A percentile compares a stretch with the other conserved stretches of the same genome.
Evolutionary conservation across 176 grass and related monocot species (phyloP).

Genomic region (Tuctoria greenei): DNA sequence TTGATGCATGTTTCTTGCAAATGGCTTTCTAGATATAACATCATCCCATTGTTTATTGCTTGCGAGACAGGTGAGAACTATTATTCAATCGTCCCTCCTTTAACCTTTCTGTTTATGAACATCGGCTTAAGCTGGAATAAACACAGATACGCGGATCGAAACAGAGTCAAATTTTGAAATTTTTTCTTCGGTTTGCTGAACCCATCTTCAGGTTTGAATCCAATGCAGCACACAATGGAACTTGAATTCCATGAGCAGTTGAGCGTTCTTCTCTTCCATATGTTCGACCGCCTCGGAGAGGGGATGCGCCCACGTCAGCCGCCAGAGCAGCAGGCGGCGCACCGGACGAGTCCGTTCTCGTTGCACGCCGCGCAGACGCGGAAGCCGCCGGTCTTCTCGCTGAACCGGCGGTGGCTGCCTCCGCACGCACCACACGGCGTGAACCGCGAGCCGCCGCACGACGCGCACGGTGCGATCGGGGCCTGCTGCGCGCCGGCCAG

Average conservation of each 20-base stretch:
- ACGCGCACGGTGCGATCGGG: constrained; percentile 41
- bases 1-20: neutral
- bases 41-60: neutral
- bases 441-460: constrained; percentile 67
- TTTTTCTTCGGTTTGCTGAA: constrained; percentile 2
- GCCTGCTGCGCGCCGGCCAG: constrained; percentile 47
- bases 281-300: neutral
- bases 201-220: constrained; percentile 28
- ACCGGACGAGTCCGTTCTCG: constrained; percentile 85
- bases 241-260: neutral
- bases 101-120: constrained; percentile 32
- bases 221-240: constrained; percentile 10
- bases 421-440: constrained; percentile 52
- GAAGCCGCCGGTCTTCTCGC: constrained; percentile 73
- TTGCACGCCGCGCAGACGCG: constrained; percentile 79
- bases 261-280: constrained; percentile 21
- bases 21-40: neutral
- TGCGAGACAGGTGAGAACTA: neutral
- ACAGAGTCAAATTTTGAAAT: neutral
- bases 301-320: neutral
- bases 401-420: constrained; percentile 70
- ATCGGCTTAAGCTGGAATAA: constrained; percentile 20
- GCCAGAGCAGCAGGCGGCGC: constrained; percentile 39
- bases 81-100: neutral
- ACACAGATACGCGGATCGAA: constrained; percentile 5